Base-by-base conservation (phyloP, 2,329 filamentous ascomycete genomes). In the Zopfia rhizophila region DNA sequence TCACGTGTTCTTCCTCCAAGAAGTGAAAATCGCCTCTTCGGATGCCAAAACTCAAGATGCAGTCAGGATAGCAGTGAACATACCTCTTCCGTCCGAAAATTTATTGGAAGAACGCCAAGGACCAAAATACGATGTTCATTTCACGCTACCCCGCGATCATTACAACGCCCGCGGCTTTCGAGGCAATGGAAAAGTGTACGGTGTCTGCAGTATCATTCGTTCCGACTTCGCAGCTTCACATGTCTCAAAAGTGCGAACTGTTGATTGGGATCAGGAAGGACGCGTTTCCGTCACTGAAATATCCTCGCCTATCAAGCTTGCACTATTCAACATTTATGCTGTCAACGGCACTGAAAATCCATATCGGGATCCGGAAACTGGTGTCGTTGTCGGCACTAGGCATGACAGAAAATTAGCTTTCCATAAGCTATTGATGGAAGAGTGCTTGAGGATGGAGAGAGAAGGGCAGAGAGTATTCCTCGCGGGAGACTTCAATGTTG, bases 401-500 rank as follows among this genome's bases (percentile, higher is more conserved):
- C 79, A 83, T 59, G 76, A 80, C 41, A 71, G 76, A 21, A 83
- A 83, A 58, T 63, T 78, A 2, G 61, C 66, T 4, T 76, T 82
- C 24, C 79, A 83, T 47, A 50, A 58, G 2, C 60, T 72, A 1
- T 69, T 83, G 24, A 69, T 77, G 33, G 60, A 70, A 13, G 78
- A 83, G 50, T 75, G 72, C 16, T 60, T 72, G 6, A 35, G 38
- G 2, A 63, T 81, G 5, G 73, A 81, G 53, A 14, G 37, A 1
- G 41, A 68, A 5, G 76, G 76, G 0, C 78, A 73, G 47, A 29
- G 65, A 4, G 72, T 82, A 1, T 57, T 83, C 3, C 57, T 84
- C 0, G 75, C 76, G 0, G 79, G 81, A 0, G 80, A 83, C 49
- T 68, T 82, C 58, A 83, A 83, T 40, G 68, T 83, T 16, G 80